These are phyloP conservation scores for Blastobotrys raffinosifermentans DNA, from an alignment of 1,139 yeast species.

Conservation along the genomic window DNA sequence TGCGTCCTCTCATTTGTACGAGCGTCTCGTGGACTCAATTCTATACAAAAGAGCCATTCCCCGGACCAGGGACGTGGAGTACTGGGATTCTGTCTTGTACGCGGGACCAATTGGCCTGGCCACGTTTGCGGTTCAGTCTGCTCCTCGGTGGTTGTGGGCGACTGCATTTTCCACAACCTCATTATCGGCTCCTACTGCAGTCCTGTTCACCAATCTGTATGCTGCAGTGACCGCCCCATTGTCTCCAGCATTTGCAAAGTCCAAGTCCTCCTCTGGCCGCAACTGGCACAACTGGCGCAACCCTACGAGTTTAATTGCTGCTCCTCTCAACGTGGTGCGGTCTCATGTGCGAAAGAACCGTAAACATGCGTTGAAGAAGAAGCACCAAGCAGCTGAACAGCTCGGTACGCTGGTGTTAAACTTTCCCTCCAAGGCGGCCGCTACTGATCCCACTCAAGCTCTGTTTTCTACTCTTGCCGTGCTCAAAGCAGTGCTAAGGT, in stretches of 20 bases:
- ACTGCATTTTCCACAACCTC: not conserved
- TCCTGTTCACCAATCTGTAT: constrained; percentile 1
- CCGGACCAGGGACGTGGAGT: not conserved
- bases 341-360: not conserved
- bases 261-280: no score
- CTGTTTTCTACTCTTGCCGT: not conserved
- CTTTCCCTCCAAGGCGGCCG: constrained; percentile 5
- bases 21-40: not conserved
- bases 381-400: constrained; percentile 16
- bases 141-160: constrained; percentile 1
- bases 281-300: not conserved
- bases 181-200: not conserved
- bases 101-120: constrained; percentile 1
- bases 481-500: constrained; percentile 4
- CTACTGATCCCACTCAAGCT: not conserved
- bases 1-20: not conserved
- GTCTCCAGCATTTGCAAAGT: not conserved
- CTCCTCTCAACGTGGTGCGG: constrained; percentile 2
- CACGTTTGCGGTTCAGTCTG: not conserved
- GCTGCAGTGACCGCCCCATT: not conserved
- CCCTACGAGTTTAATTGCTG: not conserved
- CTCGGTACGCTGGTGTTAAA: constrained; percentile 12
- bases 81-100: constrained; percentile 4
- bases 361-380: constrained; percentile 7
- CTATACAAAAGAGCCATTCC: not conserved